A percentile compares a stretch with the other conserved stretches of the same genome.
phyloP scores from a whole-genome alignment of 1,139 yeast species.

The Lodderomyces parapsilosis region DNA sequence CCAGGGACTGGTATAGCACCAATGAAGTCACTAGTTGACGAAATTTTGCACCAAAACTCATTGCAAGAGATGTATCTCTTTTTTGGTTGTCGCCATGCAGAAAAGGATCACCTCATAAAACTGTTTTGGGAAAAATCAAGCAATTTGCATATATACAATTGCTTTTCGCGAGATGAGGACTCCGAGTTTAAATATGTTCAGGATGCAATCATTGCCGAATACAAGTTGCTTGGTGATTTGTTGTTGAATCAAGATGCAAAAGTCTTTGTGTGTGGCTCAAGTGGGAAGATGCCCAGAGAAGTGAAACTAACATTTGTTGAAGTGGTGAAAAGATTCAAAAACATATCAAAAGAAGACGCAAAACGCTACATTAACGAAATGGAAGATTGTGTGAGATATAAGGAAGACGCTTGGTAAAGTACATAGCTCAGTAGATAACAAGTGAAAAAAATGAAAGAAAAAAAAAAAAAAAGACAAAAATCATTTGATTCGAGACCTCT shows the following conservation, averaged over 20 bases:
- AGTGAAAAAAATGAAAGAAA: slow-evolving; percentile 1
- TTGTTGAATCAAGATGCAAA: slow-evolving; percentile 56
- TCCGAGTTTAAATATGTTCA: slow-evolving; percentile 64
- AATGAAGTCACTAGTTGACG: slow-evolving; percentile 62
- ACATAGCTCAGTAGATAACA: background rate
- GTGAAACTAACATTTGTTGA: slow-evolving; percentile 75
- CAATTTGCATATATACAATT: slow-evolving; percentile 43
- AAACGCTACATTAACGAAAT: slow-evolving; percentile 50
- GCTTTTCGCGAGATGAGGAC: slow-evolving; percentile 61
- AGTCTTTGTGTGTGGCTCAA: slow-evolving; percentile 84
- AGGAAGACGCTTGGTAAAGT: slow-evolving; percentile 87
- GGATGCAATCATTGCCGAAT: slow-evolving; percentile 56
- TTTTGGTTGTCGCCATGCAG: slow-evolving; percentile 70
- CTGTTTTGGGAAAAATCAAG: slow-evolving; percentile 47
- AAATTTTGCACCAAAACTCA: slow-evolving; percentile 16
- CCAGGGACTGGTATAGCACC: slow-evolving; percentile 97
- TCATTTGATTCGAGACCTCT: background rate
- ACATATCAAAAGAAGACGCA: slow-evolving; percentile 44
- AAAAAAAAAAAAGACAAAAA: background rate
- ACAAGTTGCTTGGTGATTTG: slow-evolving; percentile 47
- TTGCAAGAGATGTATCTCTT: slow-evolving; percentile 48
- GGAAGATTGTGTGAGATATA: slow-evolving; percentile 68
- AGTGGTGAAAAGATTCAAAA: slow-evolving; percentile 47
- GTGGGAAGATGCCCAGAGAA: slow-evolving; percentile 94
- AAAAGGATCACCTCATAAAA: slow-evolving; percentile 68